These are phyloP conservation scores for Spirogloea muscicola DNA, from an alignment of 139 green algal genomes.

Conservation along the genomic window DNA sequence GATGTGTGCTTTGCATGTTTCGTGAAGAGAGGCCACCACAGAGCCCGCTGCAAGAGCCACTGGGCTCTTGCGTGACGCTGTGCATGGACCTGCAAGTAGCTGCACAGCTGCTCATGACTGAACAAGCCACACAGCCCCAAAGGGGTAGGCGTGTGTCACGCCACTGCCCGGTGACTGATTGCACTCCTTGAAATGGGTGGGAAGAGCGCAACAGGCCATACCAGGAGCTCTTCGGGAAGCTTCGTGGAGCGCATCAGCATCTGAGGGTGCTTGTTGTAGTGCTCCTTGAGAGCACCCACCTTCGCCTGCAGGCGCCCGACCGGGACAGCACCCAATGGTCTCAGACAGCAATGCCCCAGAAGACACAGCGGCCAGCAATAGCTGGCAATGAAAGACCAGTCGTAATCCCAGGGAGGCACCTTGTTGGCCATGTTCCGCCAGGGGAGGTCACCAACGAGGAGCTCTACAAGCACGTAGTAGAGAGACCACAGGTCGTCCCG, in stretches of 20 bases:
- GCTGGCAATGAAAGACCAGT: background rate
- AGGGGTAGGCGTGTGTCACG: too few relatives aligned
- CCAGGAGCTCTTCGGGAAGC: slow-evolving; percentile 22
- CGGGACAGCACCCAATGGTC: background rate
- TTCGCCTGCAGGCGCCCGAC: slow-evolving; percentile 22
- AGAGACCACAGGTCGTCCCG: slow-evolving; percentile 86
- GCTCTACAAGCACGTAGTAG: slow-evolving; percentile 81
- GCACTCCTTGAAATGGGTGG: background rate
- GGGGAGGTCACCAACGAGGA: slow-evolving; percentile 59
- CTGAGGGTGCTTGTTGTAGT: slow-evolving; percentile 32
- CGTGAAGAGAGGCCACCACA: too few relatives aligned
- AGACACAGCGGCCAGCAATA: background rate
- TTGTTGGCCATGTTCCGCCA: slow-evolving; percentile 47
- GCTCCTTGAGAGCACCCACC: slow-evolving; percentile 23
- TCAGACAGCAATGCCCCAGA: background rate
- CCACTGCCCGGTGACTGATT: too few relatives aligned
- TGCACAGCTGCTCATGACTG: background rate
- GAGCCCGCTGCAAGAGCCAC: background rate
- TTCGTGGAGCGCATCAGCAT: slow-evolving; percentile 7
- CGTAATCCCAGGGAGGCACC: slow-evolving; percentile 6
- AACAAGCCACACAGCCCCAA: background rate
- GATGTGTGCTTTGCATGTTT: background rate
- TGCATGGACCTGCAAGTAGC: background rate
- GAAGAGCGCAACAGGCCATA: background rate
- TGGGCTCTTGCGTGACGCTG: background rate